Percentiles rank a stretch among this genome's conserved stretches.
phyloP scores from a whole-genome alignment of 1,284 basidiomycete genomes.

The Caloboletus firmus region DNA sequence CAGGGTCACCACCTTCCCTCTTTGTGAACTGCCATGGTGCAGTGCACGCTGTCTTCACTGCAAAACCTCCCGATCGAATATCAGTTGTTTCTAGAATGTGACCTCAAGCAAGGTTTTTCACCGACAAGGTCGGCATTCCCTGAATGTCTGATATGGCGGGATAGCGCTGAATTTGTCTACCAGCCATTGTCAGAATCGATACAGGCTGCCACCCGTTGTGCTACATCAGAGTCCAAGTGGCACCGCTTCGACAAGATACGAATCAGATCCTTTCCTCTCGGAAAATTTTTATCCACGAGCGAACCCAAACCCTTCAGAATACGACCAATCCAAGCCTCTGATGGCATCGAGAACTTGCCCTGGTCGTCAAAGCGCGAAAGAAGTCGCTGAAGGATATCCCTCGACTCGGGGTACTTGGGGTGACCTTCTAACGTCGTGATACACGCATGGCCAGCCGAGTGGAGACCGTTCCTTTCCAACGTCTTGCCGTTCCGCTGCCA shows the following conservation, averaged over 20 bases:
- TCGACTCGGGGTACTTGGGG: slow-evolving; percentile 19
- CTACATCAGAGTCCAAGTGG: slow-evolving; percentile 23
- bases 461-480: slow-evolving; percentile 24
- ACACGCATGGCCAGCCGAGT: slow-evolving; percentile 31
- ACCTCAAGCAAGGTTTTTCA: too few species aligned
- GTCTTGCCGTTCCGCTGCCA: slow-evolving; percentile 27
- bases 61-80: too few species aligned
- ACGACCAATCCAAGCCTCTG: slow-evolving; percentile 30
- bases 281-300: slow-evolving; percentile 21
- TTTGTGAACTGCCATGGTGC: too few species aligned
- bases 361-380: slow-evolving; percentile 22
- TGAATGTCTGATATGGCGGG: neutral
- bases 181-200: slow-evolving; percentile 18
- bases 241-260: slow-evolving; percentile 30
- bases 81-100: too few species aligned
- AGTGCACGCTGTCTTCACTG: too few species aligned
- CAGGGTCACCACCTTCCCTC: too few species aligned
- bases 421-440: slow-evolving; percentile 26
- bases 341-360: slow-evolving; percentile 32
- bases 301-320: slow-evolving; percentile 26
- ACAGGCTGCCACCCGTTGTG: slow-evolving; percentile 26
- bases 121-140: too few species aligned
- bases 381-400: slow-evolving; percentile 14
- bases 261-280: slow-evolving; percentile 29
- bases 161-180: neutral